phyloP scores from a whole-genome alignment of 768 basidiomycete species.

The Pilatotrama ljubarskyi region DNA sequence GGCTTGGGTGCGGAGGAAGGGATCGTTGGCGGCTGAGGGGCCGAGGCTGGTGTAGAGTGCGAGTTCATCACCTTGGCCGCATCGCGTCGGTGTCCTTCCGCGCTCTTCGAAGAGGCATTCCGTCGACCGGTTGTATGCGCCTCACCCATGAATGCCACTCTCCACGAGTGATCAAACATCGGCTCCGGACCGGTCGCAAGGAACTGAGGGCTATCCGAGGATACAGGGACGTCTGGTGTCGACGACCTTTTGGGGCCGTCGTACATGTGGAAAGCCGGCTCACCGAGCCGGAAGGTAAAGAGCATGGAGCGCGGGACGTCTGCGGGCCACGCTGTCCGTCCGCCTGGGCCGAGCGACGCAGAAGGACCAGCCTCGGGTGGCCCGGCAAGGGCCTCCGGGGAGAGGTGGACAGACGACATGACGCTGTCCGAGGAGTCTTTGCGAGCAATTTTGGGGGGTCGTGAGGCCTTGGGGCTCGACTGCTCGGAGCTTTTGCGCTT shows the following conservation, averaged over 20 bases:
- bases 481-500: conserved; percentile 9
- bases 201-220: not conserved
- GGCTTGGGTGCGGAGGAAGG: too few relatives aligned
- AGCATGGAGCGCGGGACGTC: conserved; percentile 19
- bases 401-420: not conserved
- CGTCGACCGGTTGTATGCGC: not conserved
- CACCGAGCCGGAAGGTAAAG: not conserved
- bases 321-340: conserved; percentile 3
- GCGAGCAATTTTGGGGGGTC: conserved; percentile 5
- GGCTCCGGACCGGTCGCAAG: conserved; percentile 1
- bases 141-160: not conserved
- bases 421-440: not conserved
- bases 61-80: too few relatives aligned
- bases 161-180: conserved; percentile 17
- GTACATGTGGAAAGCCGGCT: not conserved
- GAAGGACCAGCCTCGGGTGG: not conserved
- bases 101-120: not conserved
- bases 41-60: not conserved
- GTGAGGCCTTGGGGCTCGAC: not conserved
- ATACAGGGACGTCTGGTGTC: not conserved
- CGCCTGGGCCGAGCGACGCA: not conserved
- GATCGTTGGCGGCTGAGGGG: not conserved
- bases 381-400: not conserved
- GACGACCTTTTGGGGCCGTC: not conserved
- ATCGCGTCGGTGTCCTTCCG: not conserved